phyloP scores from a whole-genome alignment of 1,284 basidiomycete species.

The Ustilago crameri region DNA sequence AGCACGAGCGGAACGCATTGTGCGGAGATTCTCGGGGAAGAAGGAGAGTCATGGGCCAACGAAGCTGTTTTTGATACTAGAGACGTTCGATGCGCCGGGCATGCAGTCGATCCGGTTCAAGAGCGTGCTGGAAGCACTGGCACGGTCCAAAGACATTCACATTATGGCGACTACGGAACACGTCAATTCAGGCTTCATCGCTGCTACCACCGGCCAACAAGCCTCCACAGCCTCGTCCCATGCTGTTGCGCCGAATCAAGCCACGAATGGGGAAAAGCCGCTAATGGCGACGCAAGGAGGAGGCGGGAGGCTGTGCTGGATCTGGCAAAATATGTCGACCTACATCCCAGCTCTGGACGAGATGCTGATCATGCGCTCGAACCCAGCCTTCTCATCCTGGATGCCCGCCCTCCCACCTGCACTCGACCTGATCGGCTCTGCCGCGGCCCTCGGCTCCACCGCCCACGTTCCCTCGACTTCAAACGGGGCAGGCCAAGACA shows the following conservation, averaged over 20 bases:
- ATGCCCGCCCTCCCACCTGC: conserved; percentile 33
- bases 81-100: conserved; percentile 43
- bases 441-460: neutral
- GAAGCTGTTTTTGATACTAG: conserved; percentile 39
- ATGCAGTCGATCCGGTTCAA: conserved; percentile 43
- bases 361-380: conserved; percentile 51
- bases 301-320: conserved; percentile 31
- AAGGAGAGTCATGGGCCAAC: conserved; percentile 12
- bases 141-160: conserved; percentile 29
- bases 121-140: conserved; percentile 36
- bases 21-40: conserved; percentile 11
- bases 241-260: neutral
- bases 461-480: neutral
- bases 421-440: conserved; percentile 34
- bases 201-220: conserved; percentile 22
- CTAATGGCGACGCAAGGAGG: neutral
- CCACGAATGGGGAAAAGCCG: no score
- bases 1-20: conserved; percentile 41
- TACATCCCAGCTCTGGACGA: conserved; percentile 37
- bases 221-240: conserved; percentile 6
- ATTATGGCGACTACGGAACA: conserved; percentile 48
- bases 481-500: neutral
- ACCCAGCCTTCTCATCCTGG: conserved; percentile 39
- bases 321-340: conserved; percentile 51
- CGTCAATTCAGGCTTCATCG: conserved; percentile 43